Conservation (phyloP, 768 basidiomycete species). For the Termitomyces sp. region DNA sequence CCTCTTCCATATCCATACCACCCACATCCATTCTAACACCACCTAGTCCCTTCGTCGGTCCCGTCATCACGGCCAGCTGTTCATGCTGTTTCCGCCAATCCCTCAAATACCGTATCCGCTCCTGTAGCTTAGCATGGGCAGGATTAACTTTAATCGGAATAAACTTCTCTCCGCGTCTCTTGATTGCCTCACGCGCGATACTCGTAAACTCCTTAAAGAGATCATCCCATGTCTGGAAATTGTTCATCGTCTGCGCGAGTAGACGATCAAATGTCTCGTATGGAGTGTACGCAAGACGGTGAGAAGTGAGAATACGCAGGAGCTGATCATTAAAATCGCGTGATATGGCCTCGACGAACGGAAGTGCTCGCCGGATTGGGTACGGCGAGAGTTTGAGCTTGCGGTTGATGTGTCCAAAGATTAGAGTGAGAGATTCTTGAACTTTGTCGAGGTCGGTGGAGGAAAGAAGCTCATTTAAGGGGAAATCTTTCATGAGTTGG, state of each 20-base stretch:
- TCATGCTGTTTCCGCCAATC: conserved; percentile 98
- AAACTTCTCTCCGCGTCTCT: conserved; percentile 87
- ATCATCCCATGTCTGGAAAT: conserved; percentile 88
- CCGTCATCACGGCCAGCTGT: conserved; percentile 95
- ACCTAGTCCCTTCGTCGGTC: conserved; percentile 82
- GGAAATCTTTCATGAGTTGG: conserved; percentile 98
- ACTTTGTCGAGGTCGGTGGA: conserved; percentile 96
- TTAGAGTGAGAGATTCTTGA: conserved; percentile 79
- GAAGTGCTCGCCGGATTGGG: conserved; percentile 91
- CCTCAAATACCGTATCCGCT: conserved; percentile 77
- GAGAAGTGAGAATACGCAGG: conserved; percentile 82
- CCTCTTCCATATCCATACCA: conserved; percentile 97
- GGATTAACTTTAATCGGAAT: conserved; percentile 94
- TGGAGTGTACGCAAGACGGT: conserved; percentile 88
- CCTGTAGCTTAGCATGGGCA: conserved; percentile 88
- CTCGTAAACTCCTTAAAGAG: conserved; percentile 89
- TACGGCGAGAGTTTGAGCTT: conserved; percentile 96
- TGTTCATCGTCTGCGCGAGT: conserved; percentile 65
- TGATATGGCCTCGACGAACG: conserved; percentile 97
- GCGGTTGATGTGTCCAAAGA: conserved; percentile 92
- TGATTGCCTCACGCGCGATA: conserved; percentile 87
- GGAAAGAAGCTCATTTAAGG: conserved; percentile 91
- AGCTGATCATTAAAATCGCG: conserved; percentile 96
- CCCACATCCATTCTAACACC: conserved; percentile 70
- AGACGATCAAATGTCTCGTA: conserved; percentile 92